Evolutionary conservation across 176 grass and related monocot genomes (phyloP).

Genomic region (Bonia amplexicaulis): DNA sequence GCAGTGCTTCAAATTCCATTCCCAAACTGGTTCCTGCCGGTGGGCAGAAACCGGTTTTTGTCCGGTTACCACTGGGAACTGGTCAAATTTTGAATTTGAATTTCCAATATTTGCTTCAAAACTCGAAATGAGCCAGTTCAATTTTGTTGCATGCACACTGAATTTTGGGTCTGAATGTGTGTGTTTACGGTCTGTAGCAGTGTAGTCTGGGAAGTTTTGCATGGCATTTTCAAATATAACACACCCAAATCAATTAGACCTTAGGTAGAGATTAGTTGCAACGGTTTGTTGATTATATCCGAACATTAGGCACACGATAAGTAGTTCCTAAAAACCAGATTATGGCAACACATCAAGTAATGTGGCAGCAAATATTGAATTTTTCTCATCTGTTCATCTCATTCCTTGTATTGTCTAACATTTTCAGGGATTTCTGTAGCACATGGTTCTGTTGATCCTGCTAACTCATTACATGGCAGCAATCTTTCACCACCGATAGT

Average conservation of each 20-base stretch:
- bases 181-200: not conserved
- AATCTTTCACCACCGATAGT: conserved; percentile 73
- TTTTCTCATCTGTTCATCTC: not conserved
- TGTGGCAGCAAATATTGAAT: not conserved
- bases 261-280: not conserved
- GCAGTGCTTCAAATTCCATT: not conserved
- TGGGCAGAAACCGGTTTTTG: not conserved
- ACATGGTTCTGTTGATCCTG: conserved; percentile 65
- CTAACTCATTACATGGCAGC: conserved; percentile 56
- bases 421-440: conserved; percentile 45
- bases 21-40: not conserved
- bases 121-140: not conserved
- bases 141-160: not conserved
- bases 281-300: not conserved
- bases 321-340: not conserved
- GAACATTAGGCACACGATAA: not conserved
- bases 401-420: not conserved
- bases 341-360: not conserved
- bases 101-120: not conserved
- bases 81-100: not conserved
- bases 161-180: not conserved
- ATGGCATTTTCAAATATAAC: not conserved
- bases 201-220: not conserved
- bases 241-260: not conserved
- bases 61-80: not conserved